Conservation (phyloP, 257 asterid genomes). For the Nicotiana knightiana region DNA sequence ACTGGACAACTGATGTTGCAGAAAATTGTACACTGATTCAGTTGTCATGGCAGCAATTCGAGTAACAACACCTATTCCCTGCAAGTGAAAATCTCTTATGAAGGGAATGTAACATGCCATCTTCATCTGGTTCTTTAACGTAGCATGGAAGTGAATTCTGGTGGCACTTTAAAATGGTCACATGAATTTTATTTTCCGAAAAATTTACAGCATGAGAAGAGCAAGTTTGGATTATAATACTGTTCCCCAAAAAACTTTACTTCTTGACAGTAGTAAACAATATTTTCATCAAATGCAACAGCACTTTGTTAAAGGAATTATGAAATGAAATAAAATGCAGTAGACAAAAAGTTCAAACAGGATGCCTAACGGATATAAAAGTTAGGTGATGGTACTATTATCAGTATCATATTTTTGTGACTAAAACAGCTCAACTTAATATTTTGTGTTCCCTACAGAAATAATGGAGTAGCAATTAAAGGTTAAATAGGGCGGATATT, state of each 20-base stretch:
- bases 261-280: not conserved
- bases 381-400: not conserved
- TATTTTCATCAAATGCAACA: not conserved
- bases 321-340: not conserved
- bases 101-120: not conserved
- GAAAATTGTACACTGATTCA: conserved; percentile 70
- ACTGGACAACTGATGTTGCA: conserved; percentile 54
- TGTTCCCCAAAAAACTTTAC: not conserved
- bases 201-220: not conserved
- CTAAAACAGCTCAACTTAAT: not conserved
- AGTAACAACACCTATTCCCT: conserved; percentile 64
- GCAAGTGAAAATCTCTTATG: conserved; percentile 6
- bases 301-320: too few relatives aligned
- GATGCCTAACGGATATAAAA: not conserved
- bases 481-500: not conserved
- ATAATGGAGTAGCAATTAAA: not conserved
- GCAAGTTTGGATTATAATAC: not conserved
- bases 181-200: not conserved
- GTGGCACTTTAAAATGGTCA: not conserved
- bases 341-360: not conserved
- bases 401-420: not conserved
- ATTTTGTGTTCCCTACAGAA: conserved; percentile 8
- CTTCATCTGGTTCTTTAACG: too few relatives aligned
- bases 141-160: not conserved
- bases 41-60: conserved; percentile 81